These are phyloP conservation scores for Diplodia seriata DNA, from an alignment of 2,329 filamentous ascomycete species.

Conservation along the genomic window DNA sequence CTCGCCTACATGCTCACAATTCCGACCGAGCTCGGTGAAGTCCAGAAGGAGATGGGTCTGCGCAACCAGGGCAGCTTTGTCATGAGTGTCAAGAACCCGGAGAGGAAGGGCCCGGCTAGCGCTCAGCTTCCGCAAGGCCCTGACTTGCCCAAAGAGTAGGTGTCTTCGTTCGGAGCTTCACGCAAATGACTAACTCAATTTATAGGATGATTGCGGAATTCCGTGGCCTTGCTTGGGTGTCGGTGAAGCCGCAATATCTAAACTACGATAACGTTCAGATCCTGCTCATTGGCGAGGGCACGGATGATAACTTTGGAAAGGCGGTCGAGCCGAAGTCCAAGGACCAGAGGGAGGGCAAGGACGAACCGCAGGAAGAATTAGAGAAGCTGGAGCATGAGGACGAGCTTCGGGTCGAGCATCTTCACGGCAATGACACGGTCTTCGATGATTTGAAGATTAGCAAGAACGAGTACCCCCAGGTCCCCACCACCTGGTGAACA, in stretches of 20 bases:
- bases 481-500: conserved; percentile 66
- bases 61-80: conserved; percentile 76
- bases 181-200: conserved; percentile 26
- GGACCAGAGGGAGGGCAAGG: conserved; percentile 63
- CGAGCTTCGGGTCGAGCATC: conserved; percentile 67
- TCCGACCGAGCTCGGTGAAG: conserved; percentile 70
- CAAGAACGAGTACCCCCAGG: conserved; percentile 68
- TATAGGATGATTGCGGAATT: conserved; percentile 74
- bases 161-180: conserved; percentile 20
- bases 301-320: conserved; percentile 61
- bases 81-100: conserved; percentile 80
- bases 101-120: conserved; percentile 68
- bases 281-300: conserved; percentile 75
- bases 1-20: conserved; percentile 81
- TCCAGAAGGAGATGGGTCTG: conserved; percentile 78
- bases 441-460: conserved; percentile 67
- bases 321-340: conserved; percentile 65
- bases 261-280: conserved; percentile 79
- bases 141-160: conserved; percentile 73
- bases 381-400: conserved; percentile 80
- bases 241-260: conserved; percentile 74
- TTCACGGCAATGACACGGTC: conserved; percentile 65
- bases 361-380: conserved; percentile 72
- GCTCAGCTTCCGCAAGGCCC: conserved; percentile 69
- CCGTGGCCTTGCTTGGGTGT: conserved; percentile 73